These are phyloP conservation scores for Hibiscus tridactylites DNA, from an alignment of 345 rosid species.

Conservation along the genomic window DNA sequence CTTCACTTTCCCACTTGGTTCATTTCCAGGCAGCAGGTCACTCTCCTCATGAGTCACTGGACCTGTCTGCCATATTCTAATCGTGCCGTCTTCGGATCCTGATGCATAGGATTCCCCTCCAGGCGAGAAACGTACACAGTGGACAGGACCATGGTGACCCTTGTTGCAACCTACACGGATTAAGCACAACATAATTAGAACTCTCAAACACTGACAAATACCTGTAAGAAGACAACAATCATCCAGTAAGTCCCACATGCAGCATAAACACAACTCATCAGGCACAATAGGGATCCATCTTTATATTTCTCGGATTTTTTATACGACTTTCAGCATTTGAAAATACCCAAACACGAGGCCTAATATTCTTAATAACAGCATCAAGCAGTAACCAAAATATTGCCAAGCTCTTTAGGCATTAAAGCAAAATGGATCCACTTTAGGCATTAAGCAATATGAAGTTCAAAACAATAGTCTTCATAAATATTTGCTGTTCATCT, in stretches of 20 bases:
- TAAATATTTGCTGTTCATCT: not conserved
- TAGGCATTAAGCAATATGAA: not conserved
- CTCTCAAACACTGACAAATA: not conserved
- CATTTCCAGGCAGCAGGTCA: conserved; percentile 18
- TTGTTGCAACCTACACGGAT: conserved; percentile 78
- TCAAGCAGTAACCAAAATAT: not conserved
- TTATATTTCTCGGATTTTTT: not conserved
- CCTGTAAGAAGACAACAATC: not conserved
- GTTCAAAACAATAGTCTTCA: not conserved
- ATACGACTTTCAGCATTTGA: not conserved
- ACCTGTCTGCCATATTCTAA: conserved; percentile 53
- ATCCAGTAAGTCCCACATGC: not conserved
- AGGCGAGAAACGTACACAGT: conserved; percentile 85
- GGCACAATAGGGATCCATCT: not conserved
- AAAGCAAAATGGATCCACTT: not conserved
- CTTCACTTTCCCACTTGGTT: conserved; percentile 31
- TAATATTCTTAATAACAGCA: not conserved
- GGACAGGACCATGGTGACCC: conserved; percentile 99
- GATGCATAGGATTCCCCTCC: conserved; percentile 94
- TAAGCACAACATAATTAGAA: conserved; percentile 9
- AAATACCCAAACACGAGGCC: not conserved
- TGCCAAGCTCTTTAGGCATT: not conserved
- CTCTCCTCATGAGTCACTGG: conserved; percentile 30
- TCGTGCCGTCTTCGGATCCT: conserved; percentile 94
- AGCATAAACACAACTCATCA: not conserved